Evolutionary conservation across 768 basidiomycete genomes (phyloP).

Genomic region (Erythrobasidium yunnanense): DNA sequence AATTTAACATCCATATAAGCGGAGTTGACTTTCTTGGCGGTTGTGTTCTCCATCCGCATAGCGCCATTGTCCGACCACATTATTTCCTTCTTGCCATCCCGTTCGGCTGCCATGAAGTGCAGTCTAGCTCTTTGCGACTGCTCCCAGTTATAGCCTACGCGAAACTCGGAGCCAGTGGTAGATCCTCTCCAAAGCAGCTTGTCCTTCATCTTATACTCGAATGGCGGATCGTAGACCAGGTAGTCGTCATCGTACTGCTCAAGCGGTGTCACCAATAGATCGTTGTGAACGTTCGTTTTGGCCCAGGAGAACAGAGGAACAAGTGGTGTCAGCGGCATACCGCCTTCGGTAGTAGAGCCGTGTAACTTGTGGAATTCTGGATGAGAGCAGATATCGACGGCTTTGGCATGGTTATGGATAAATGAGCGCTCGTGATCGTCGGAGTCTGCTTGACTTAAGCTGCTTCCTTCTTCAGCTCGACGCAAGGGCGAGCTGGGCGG

Average conservation of each 20-base stretch:
- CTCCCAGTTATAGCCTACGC: slow-evolving; percentile 42
- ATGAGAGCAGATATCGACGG: slow-evolving; percentile 36
- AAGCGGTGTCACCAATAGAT: slow-evolving; percentile 87
- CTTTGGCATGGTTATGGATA: slow-evolving; percentile 35
- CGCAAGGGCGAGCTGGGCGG: slow-evolving; percentile 37
- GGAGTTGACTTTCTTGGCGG: slow-evolving; percentile 49
- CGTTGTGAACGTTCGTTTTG: slow-evolving; percentile 67
- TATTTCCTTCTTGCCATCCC: slow-evolving; percentile 28
- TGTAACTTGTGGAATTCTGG: slow-evolving; percentile 36
- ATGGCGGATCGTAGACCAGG: slow-evolving; percentile 37
- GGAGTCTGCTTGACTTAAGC: slow-evolving; percentile 29
- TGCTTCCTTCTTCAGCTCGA: slow-evolving; percentile 34
- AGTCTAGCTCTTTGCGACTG: slow-evolving; percentile 44
- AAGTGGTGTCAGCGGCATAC: slow-evolving; percentile 33
- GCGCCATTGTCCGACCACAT: slow-evolving; percentile 44
- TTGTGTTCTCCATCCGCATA: slow-evolving; percentile 47
- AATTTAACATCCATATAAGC: slow-evolving; percentile 83
- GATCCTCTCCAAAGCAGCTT: slow-evolving; percentile 45
- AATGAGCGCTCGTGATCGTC: slow-evolving; percentile 34
- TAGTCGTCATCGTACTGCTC: slow-evolving; percentile 60
- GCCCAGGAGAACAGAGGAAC: slow-evolving; percentile 71
- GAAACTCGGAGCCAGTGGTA: slow-evolving; percentile 43
- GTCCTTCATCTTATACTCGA: slow-evolving; percentile 42
- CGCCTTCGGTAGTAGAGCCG: slow-evolving; percentile 35
- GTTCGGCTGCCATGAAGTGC: slow-evolving; percentile 41